phyloP scores from a whole-genome alignment of 2,329 filamentous ascomycete species.

The Atkinsonella hypoxylon region DNA sequence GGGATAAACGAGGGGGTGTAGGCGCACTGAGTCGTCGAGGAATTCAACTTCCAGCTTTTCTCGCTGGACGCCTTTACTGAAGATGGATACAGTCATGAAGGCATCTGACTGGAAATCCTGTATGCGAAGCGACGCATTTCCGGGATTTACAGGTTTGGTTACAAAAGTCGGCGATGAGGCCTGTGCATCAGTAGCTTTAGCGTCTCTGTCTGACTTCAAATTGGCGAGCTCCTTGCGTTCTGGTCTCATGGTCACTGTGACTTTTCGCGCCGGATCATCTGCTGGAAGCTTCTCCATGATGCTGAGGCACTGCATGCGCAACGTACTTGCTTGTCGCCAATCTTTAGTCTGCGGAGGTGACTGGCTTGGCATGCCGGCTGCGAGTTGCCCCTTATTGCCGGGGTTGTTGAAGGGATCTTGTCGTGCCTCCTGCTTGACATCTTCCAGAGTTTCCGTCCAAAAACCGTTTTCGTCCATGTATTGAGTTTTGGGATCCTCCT shows the following conservation, averaged over 20 bases:
- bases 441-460: constrained; percentile 29
- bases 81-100: constrained; percentile 27
- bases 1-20: constrained; percentile 22
- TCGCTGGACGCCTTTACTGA: constrained; percentile 30
- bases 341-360: constrained; percentile 5
- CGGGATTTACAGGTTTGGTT: constrained; percentile 11
- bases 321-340: constrained; percentile 30
- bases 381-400: no score
- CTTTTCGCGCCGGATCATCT: constrained; percentile 34
- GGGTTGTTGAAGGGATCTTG: constrained; percentile 13
- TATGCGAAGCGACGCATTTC: constrained; percentile 15
- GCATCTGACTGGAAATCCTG: constrained; percentile 25
- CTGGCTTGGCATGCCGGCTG: no score
- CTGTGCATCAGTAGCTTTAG: neutral
- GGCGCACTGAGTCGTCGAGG: constrained; percentile 13
- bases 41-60: constrained; percentile 28
- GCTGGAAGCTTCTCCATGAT: constrained; percentile 31
- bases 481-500: constrained; percentile 17
- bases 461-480: constrained; percentile 32
- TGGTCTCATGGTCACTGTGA: constrained; percentile 24
- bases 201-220: constrained; percentile 4
- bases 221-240: constrained; percentile 18
- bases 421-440: constrained; percentile 17
- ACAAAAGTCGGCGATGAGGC: neutral
- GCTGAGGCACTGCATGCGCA: constrained; percentile 35